These are phyloP conservation scores for Psophocarpus tetragonolobus DNA, from an alignment of 306 rosid species.

Conservation along the genomic window DNA sequence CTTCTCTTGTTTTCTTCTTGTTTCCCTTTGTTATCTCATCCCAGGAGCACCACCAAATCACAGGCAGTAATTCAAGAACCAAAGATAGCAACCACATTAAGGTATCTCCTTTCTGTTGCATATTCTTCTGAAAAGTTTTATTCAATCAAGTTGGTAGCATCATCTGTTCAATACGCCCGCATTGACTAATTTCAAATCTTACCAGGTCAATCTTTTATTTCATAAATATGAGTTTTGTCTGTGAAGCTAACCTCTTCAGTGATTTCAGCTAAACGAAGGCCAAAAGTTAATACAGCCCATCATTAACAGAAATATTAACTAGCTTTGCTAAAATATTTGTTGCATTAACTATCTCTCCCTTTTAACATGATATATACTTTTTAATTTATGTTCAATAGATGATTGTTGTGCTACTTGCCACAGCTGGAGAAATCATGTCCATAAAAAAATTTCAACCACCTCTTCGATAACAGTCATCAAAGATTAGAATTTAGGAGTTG, in stretches of 20 bases:
- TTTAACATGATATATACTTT: slow-evolving; percentile 6
- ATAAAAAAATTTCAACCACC: slow-evolving; percentile 79
- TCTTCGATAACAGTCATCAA: slow-evolving; percentile 86
- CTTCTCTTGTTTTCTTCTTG: slow-evolving; percentile 40
- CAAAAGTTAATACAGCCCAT: not conserved
- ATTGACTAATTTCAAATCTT: not conserved
- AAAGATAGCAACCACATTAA: slow-evolving; percentile 36
- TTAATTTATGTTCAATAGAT: slow-evolving; percentile 47
- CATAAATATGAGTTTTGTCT: not conserved
- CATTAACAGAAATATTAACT: slow-evolving; percentile 17
- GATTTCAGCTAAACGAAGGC: not conserved
- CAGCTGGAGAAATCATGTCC: slow-evolving; percentile 87
- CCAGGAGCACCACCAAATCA: slow-evolving; percentile 40
- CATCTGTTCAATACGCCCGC: not conserved
- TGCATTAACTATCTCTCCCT: not conserved
- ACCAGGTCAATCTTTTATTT: not conserved
- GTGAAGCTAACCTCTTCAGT: too few species aligned
- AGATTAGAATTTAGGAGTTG: slow-evolving; percentile 83
- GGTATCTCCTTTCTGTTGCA: slow-evolving; percentile 38
- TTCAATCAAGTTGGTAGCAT: not conserved
- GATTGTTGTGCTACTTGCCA: slow-evolving; percentile 65
- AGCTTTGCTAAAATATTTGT: not conserved
- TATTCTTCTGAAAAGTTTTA: not conserved
- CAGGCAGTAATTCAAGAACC: slow-evolving; percentile 24
- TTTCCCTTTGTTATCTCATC: slow-evolving; percentile 46